phyloP scores from a whole-genome alignment of 2,329 filamentous ascomycete genomes.

The Exophiala spinifera region DNA sequence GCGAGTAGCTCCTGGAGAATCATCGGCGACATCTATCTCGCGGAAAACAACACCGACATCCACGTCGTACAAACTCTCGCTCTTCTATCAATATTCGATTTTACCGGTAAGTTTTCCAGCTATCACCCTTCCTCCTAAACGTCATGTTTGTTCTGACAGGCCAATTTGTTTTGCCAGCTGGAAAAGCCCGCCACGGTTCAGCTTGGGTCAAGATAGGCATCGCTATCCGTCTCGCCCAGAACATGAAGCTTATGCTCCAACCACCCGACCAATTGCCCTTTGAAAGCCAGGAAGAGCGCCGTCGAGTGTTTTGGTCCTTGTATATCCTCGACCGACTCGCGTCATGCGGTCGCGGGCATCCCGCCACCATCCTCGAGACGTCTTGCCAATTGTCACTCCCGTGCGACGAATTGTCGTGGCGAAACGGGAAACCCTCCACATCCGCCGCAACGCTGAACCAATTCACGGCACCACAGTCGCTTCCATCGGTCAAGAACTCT shows the following conservation, averaged over 20 bases:
- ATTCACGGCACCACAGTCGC: background rate
- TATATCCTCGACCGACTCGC: slow-evolving; percentile 34
- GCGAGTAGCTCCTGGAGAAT: slow-evolving; percentile 34
- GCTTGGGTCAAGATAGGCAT: slow-evolving; percentile 50
- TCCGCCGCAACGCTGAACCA: background rate
- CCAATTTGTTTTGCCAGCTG: slow-evolving; percentile 25
- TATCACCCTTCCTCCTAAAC: background rate
- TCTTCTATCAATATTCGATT: slow-evolving; percentile 39
- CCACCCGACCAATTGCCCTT: slow-evolving; percentile 20
- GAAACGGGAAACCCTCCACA: background rate
- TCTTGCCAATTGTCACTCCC: slow-evolving; percentile 24
- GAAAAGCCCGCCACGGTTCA: slow-evolving; percentile 27
- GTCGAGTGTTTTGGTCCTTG: slow-evolving; percentile 33
- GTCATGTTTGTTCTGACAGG: background rate
- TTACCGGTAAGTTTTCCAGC: slow-evolving; percentile 34
- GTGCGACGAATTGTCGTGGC: slow-evolving; percentile 13
- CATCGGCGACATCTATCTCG: slow-evolving; percentile 35
- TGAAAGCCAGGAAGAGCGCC: slow-evolving; percentile 32
- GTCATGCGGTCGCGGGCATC: slow-evolving; percentile 27
- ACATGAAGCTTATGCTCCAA: slow-evolving; percentile 55
- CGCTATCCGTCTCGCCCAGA: slow-evolving; percentile 64
- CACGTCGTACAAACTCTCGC: slow-evolving; percentile 38
- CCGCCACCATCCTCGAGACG: slow-evolving; percentile 15
- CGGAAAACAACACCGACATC: slow-evolving; percentile 32
- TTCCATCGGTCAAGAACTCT: background rate